Conservation (phyloP, 192 early-diverging fungal genomes). For the Mortierella antarctica region DNA sequence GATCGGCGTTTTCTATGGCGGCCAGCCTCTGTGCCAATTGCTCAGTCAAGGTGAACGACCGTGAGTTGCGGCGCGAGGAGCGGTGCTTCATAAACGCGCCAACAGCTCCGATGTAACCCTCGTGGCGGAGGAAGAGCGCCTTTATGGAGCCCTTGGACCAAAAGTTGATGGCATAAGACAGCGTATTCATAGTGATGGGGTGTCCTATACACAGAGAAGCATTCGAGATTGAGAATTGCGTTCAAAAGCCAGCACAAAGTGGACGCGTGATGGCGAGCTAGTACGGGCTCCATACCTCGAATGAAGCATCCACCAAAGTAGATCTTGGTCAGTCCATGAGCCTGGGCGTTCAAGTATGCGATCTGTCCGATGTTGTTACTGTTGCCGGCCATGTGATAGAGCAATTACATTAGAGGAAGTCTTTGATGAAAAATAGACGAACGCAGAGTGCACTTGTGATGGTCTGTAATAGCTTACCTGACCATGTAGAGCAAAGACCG, state of each 20-base stretch:
- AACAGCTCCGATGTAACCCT: constrained; percentile 95
- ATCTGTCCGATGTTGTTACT: constrained; percentile 99
- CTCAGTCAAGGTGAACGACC: constrained; percentile 43
- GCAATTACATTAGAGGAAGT: neutral
- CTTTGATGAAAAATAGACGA: neutral
- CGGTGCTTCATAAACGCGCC: constrained; percentile 73
- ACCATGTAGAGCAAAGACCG: constrained; percentile 95
- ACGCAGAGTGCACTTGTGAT: neutral
- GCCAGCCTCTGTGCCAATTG: constrained; percentile 40
- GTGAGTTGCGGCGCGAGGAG: constrained; percentile 47
- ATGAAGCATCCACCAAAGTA: constrained; percentile 99
- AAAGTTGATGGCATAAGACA: constrained; percentile 96
- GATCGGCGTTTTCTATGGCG: constrained; percentile 19
- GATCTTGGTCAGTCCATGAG: constrained; percentile 87
- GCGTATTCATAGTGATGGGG: constrained; percentile 96
- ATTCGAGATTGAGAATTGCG: neutral
- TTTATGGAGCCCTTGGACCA: constrained; percentile 97
- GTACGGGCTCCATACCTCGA: constrained; percentile 63
- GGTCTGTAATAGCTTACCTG: constrained; percentile 54
- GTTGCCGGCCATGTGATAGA: constrained; percentile 7
- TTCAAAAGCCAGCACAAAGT: neutral
- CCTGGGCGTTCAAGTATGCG: constrained; percentile 95
- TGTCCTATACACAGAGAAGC: constrained; percentile 66
- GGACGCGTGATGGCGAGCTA: too few species aligned
- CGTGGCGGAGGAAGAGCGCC: constrained; percentile 95